These are phyloP conservation scores for Colletotrichum sp. DNA, from an alignment of 2,329 filamentous ascomycete species.

Conservation along the genomic window DNA sequence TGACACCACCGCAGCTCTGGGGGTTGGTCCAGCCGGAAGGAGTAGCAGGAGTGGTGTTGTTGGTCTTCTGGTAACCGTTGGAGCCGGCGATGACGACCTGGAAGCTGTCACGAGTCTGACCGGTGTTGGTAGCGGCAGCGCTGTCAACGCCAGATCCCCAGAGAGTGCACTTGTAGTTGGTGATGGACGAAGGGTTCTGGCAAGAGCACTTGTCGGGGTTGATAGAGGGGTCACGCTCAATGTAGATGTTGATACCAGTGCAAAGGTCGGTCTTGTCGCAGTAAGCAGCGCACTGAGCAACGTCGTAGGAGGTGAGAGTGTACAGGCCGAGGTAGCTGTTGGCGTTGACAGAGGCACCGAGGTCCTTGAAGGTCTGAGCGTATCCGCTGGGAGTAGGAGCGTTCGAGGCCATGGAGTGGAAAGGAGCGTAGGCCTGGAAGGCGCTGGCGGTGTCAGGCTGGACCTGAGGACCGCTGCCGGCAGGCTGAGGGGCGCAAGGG, in stretches of 20 bases:
- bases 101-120: conserved; percentile 13
- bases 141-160: conserved; percentile 16
- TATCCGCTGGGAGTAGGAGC: not conserved
- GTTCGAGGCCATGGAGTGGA: not conserved
- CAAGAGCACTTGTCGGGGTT: conserved; percentile 10
- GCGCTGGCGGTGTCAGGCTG: not conserved
- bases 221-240: conserved; percentile 19
- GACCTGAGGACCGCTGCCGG: not conserved
- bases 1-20: not conserved
- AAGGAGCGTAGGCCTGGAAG: not conserved
- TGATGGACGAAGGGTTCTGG: conserved; percentile 8
- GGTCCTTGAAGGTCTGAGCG: conserved; percentile 4
- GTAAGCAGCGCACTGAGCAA: not conserved
- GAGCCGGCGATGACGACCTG: conserved; percentile 20
- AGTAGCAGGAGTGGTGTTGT: not conserved
- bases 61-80: conserved; percentile 23
- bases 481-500: conserved; percentile 8
- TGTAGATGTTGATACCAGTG: conserved; percentile 18
- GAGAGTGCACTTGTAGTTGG: conserved; percentile 19
- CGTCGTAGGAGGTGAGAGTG: conserved; percentile 13
- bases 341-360: conserved; percentile 6
- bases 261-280: conserved; percentile 9
- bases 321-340: conserved; percentile 14
- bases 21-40: conserved; percentile 18
- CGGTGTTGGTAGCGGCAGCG: conserved; percentile 18